These are phyloP conservation scores for Coemansia asiatica DNA, from an alignment of 192 early-diverging fungal genomes.

Conservation along the genomic window DNA sequence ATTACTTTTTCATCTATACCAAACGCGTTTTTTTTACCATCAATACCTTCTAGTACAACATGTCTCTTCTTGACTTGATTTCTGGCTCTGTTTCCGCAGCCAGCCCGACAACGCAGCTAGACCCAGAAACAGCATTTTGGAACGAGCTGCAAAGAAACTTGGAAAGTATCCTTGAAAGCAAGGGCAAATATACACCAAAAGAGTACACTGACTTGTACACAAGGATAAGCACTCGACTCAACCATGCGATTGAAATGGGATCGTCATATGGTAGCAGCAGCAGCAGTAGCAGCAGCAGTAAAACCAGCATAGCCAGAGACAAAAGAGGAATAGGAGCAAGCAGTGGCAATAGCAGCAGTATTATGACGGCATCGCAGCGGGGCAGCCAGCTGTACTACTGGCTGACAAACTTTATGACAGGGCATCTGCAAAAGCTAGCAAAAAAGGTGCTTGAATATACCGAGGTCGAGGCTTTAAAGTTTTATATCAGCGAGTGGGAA, in stretches of 20 bases:
- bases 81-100: too few relatives aligned
- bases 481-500: background rate
- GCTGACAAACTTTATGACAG: background rate
- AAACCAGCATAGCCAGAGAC: background rate
- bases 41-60: too few relatives aligned
- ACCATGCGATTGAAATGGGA: background rate
- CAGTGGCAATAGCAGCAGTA: slow-evolving; percentile 4
- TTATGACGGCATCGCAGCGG: background rate
- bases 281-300: background rate
- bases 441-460: background rate
- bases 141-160: background rate
- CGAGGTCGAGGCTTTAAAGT: background rate
- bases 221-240: background rate
- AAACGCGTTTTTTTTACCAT: too few relatives aligned
- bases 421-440: background rate
- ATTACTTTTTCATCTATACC: too few relatives aligned
- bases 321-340: background rate
- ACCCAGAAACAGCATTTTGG: slow-evolving; percentile 1
- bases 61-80: too few relatives aligned
- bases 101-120: too few relatives aligned
- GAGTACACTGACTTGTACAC: background rate
- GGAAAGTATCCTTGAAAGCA: background rate
- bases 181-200: background rate
- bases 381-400: slow-evolving; percentile 4
- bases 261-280: background rate